Percentiles rank a stretch among this genome's conserved stretches.
phyloP scores from a whole-genome alignment of 2,329 filamentous ascomycete species.

The Capronia epimyces region DNA sequence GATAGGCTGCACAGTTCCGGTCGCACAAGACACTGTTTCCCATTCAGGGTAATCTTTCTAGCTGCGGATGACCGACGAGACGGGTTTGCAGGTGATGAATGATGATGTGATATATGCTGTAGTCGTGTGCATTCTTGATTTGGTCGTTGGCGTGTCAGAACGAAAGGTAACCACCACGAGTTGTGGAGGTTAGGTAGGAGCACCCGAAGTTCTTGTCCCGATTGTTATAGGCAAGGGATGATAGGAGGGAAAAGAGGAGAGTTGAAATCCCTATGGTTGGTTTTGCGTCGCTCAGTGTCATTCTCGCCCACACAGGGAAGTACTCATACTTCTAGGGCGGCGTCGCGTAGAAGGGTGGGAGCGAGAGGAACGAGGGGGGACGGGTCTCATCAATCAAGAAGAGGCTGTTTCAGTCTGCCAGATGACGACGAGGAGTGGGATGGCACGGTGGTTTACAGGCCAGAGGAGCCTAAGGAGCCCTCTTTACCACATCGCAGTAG shows the following conservation, averaged over 20 bases:
- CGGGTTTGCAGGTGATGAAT: constrained; percentile 5
- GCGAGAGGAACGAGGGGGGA: neutral
- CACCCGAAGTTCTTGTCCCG: neutral
- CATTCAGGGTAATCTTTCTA: constrained; percentile 1
- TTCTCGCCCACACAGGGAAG: constrained; percentile 17
- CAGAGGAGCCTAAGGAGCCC: neutral
- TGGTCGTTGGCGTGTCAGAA: constrained; percentile 16
- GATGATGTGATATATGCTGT: constrained; percentile 9
- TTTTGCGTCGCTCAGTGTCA: constrained; percentile 18
- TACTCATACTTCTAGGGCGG: constrained; percentile 15
- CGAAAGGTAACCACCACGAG: constrained; percentile 15
- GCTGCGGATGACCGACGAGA: constrained; percentile 6
- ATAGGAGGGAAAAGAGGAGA: constrained; percentile 7
- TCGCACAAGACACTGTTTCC: constrained; percentile 13
- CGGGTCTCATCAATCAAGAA: neutral
- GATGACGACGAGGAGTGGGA: constrained; percentile 19
- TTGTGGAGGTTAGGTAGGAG: neutral
- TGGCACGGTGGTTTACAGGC: constrained; percentile 1
- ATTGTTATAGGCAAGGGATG: neutral
- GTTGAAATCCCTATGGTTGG: constrained; percentile 11
- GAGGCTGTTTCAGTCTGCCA: constrained; percentile 5
- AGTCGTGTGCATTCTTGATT: constrained; percentile 21
- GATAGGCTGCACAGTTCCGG: constrained; percentile 15
- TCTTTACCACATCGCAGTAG: neutral
- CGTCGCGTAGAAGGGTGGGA: constrained; percentile 12